Conservation (phyloP, 495 filamentous ascomycete species). For the Amorphotheca resinae region DNA sequence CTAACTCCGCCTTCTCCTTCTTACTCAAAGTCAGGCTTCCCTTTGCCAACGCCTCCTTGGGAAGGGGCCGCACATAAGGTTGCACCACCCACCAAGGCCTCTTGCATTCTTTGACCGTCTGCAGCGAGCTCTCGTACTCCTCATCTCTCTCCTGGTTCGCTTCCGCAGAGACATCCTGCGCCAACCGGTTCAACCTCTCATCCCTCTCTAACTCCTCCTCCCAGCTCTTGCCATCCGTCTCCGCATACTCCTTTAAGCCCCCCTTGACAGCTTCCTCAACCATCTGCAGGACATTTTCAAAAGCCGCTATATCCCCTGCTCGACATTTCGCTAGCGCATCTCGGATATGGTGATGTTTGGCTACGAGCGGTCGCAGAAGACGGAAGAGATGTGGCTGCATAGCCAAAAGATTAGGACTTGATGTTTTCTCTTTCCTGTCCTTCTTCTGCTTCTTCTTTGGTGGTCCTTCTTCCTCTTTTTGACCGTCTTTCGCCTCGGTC, state of each 20-base stretch:
- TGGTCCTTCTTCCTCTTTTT: constrained; percentile 26
- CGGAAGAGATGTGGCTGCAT: constrained; percentile 94
- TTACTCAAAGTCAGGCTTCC: constrained; percentile 58
- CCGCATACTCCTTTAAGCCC: constrained; percentile 62
- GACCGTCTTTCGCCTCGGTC: constrained; percentile 26
- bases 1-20: constrained; percentile 32
- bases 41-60: constrained; percentile 74
- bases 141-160: constrained; percentile 15
- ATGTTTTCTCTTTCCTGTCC: constrained; percentile 26
- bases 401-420: constrained; percentile 54
- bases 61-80: constrained; percentile 76
- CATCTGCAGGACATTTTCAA: constrained; percentile 56
- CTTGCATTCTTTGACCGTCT: constrained; percentile 54
- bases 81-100: constrained; percentile 90
- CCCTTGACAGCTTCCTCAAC: constrained; percentile 57
- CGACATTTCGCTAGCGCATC: constrained; percentile 58
- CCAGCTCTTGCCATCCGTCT: constrained; percentile 37
- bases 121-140: constrained; percentile 44
- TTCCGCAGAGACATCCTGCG: constrained; percentile 15
- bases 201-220: constrained; percentile 36
- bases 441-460: constrained; percentile 53
- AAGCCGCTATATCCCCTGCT: constrained; percentile 52
- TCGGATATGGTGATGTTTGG: constrained; percentile 64
- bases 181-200: constrained; percentile 22
- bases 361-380: constrained; percentile 69